Conservation (phyloP, 1,284 basidiomycete species). For the Puccinia coronata region DNA sequence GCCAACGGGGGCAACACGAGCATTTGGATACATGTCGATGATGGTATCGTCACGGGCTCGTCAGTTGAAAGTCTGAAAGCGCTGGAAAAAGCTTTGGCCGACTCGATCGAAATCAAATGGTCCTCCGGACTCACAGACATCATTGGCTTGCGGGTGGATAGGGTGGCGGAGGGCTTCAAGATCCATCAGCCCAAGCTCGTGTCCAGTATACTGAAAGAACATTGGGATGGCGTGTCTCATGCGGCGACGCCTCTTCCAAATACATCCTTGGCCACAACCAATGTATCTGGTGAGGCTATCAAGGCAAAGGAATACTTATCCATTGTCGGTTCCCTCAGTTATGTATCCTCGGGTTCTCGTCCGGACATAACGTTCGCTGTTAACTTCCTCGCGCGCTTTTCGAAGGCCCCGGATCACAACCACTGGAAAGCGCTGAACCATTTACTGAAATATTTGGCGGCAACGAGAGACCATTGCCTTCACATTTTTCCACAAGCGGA, state of each 20-base stretch:
- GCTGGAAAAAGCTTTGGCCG: not conserved
- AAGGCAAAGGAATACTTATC: not conserved
- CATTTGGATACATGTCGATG: conserved; percentile 21
- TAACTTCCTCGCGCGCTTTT: not conserved
- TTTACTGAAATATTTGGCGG: not conserved
- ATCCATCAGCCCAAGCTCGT: not conserved
- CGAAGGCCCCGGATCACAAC: not conserved
- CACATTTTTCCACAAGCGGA: not conserved
- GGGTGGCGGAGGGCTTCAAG: not conserved
- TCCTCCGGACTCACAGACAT: not conserved
- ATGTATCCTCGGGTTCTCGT: not conserved
- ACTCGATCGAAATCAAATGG: not conserved
- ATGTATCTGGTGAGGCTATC: not conserved
- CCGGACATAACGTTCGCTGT: conserved; percentile 14
- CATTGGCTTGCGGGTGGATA: not conserved
- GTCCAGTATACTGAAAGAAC: not conserved
- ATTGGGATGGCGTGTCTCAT: not conserved
- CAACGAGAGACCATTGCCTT: not conserved
- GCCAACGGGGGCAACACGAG: not conserved
- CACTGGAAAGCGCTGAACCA: not conserved
- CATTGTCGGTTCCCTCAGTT: conserved; percentile 14
- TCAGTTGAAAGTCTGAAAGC: not conserved
- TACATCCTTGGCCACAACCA: not conserved
- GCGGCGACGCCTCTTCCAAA: not conserved
- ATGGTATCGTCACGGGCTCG: not conserved